Percentiles rank a stretch among this genome's conserved stretches.
phyloP scores from a whole-genome alignment of 1,284 basidiomycete genomes.

The Tilletia setariae region DNA sequence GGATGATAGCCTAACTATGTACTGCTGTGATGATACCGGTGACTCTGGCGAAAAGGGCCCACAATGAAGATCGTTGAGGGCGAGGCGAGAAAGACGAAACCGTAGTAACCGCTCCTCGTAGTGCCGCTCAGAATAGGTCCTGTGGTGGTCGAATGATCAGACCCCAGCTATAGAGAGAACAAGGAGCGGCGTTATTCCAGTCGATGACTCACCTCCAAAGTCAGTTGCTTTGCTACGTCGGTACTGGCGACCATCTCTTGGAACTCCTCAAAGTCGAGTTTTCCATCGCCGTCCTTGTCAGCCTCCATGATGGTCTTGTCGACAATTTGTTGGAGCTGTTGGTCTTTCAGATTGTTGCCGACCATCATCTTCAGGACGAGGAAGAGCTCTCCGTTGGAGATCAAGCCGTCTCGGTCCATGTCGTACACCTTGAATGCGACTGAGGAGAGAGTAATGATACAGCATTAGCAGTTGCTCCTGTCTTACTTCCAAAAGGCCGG shows the following conservation, averaged over 20 bases:
- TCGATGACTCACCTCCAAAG: conserved; percentile 80
- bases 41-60: not conserved
- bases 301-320: conserved; percentile 99
- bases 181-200: no score
- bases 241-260: conserved; percentile 94
- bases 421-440: conserved; percentile 99
- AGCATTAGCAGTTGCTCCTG: not conserved
- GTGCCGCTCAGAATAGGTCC: not conserved
- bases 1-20: not conserved
- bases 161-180: no score
- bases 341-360: conserved; percentile 97
- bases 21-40: not conserved
- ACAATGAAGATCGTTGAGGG: not conserved
- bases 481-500: no score
- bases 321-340: conserved; percentile 98
- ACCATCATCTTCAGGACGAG: conserved; percentile 99
- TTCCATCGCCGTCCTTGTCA: conserved; percentile 93
- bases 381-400: conserved; percentile 98
- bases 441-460: conserved; percentile 49
- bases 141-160: conserved; percentile 19
- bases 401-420: conserved; percentile 92
- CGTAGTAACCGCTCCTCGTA: not conserved
- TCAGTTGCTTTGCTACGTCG: conserved; percentile 98
- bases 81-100: not conserved
- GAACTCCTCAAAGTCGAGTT: conserved; percentile 95